phyloP scores from a whole-genome alignment of 106 monocot genomes.

The Phalaenopsis equestris region DNA sequence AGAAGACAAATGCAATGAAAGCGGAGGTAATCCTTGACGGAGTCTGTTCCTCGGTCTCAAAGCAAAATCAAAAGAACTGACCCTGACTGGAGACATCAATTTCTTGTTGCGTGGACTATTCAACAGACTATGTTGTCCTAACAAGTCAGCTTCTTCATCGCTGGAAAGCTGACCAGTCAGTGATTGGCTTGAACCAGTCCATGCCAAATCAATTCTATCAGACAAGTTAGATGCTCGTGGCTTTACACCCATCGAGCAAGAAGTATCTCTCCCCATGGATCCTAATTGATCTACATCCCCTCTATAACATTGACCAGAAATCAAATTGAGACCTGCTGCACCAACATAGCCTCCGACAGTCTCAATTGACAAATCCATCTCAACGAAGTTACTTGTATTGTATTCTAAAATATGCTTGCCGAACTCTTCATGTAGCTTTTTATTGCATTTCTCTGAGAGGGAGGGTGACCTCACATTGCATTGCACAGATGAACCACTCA shows the following conservation, averaged over 20 bases:
- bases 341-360: slow-evolving; percentile 18
- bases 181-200: slow-evolving; percentile 46
- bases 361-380: slow-evolving; percentile 24
- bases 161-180: not conserved
- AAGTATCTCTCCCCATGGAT: slow-evolving; percentile 4
- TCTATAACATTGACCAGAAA: slow-evolving; percentile 9
- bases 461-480: not conserved
- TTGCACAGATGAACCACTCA: slow-evolving; percentile 13
- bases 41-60: slow-evolving; percentile 26
- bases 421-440: slow-evolving; percentile 19
- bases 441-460: slow-evolving; percentile 8
- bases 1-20: slow-evolving; percentile 33
- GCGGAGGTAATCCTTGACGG: slow-evolving; percentile 17
- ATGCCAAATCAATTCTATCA: slow-evolving; percentile 84
- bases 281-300: slow-evolving; percentile 5
- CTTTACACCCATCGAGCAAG: slow-evolving; percentile 10
- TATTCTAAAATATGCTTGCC: slow-evolving; percentile 24
- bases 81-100: slow-evolving; percentile 37
- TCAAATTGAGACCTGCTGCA: slow-evolving; percentile 12
- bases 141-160: slow-evolving; percentile 11
- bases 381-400: slow-evolving; percentile 22
- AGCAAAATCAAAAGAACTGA: slow-evolving; percentile 74
- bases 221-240: slow-evolving; percentile 39
- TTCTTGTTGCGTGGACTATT: slow-evolving; percentile 32
- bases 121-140: slow-evolving; percentile 15